phyloP scores from a whole-genome alignment of 441 rosid species.

The Corymbia citriodora region DNA sequence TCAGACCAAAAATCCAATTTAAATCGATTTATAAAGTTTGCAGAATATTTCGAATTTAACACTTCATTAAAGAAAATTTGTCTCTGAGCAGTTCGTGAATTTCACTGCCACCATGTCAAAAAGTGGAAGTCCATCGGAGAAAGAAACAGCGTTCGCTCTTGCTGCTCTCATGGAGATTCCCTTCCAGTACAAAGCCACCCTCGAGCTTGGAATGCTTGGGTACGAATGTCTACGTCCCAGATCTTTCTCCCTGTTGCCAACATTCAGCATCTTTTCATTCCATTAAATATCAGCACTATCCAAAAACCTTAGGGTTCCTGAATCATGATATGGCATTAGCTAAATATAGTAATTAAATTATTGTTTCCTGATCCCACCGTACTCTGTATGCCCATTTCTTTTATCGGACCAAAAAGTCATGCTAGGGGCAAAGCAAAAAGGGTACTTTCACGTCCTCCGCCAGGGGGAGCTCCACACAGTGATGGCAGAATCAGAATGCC shows the following conservation, averaged over 20 bases:
- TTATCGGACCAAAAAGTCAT: conserved; percentile 23
- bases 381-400: not conserved
- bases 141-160: conserved; percentile 82
- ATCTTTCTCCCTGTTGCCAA: not conserved
- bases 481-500: conserved; percentile 21
- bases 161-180: conserved; percentile 95
- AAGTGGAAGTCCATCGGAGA: conserved; percentile 26
- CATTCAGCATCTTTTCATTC: not conserved
- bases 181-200: conserved; percentile 59
- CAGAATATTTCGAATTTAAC: not conserved
- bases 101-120: conserved; percentile 64
- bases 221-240: conserved; percentile 15
- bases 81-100: conserved; percentile 61
- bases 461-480: conserved; percentile 21
- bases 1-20: not conserved
- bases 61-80: not conserved
- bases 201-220: conserved; percentile 56
- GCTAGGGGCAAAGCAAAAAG: conserved; percentile 41
- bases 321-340: not conserved
- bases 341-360: not conserved
- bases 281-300: not conserved
- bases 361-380: not conserved
- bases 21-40: not conserved
- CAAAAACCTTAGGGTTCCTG: not conserved
- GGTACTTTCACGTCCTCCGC: conserved; percentile 63